These are phyloP conservation scores for Acrocalymma vagum DNA, from an alignment of 2,329 filamentous ascomycete genomes.

Conservation along the genomic window DNA sequence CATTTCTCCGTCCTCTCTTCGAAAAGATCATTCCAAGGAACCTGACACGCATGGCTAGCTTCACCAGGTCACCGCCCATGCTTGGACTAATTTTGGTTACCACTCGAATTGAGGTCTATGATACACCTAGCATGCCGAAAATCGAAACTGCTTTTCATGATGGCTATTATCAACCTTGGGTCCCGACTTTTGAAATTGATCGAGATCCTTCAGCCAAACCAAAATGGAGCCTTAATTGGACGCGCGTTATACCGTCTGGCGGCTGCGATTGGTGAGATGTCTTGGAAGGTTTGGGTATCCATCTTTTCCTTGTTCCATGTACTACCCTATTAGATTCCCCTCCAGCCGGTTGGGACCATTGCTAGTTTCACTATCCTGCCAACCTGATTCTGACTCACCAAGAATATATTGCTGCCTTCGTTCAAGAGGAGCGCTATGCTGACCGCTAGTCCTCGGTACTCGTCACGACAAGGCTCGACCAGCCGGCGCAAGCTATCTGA, in stretches of 20 bases:
- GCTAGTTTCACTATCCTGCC: too few species aligned
- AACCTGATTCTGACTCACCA: too few species aligned
- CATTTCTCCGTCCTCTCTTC: constrained; percentile 32
- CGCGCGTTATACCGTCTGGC: too few species aligned
- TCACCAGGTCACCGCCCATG: neutral
- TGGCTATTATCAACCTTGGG: constrained; percentile 14
- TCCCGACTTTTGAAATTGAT: constrained; percentile 26
- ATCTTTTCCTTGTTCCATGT: too few species aligned
- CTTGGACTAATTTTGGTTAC: constrained; percentile 28
- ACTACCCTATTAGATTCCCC: too few species aligned
- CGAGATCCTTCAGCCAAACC: constrained; percentile 3
- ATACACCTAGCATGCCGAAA: constrained; percentile 1
- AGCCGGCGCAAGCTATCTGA: constrained; percentile 32
- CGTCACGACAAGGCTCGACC: constrained; percentile 33
- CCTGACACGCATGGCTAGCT: constrained; percentile 13
- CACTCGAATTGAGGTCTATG: constrained; percentile 25
- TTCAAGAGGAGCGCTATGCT: neutral
- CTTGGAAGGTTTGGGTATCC: too few species aligned
- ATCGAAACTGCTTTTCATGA: constrained; percentile 12
- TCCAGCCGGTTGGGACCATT: too few species aligned
- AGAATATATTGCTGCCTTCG: too few species aligned
- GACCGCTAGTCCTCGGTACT: neutral
- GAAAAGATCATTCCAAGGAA: constrained; percentile 22
- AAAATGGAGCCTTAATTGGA: too few species aligned
- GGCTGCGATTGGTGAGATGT: too few species aligned